Base-by-base conservation (phyloP, 2,329 filamentous ascomycete genomes). In the Neonectria hederae region DNA sequence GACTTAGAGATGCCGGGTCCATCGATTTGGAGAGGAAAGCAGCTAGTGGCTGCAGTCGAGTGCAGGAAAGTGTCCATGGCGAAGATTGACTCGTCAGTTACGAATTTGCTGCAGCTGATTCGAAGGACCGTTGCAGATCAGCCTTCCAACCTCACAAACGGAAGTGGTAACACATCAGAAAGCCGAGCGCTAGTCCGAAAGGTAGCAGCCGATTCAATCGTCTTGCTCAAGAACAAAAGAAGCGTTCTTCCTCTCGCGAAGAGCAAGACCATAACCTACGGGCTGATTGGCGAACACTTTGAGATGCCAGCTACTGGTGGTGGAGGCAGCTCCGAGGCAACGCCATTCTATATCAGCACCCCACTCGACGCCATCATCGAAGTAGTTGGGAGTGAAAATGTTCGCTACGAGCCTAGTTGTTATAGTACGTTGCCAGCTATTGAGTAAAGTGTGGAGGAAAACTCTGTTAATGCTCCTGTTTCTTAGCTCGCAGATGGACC, bases 1-100 rank as follows among this genome's bases (percentile, higher is more conserved):
- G 65, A 76, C 53, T 53, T 78, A 7, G 76, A 78, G 48, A 78
- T 78, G 76, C 76, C 76, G 17, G 76, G 77, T 0, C 76, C 76
- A 1, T 67, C 69, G 22, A 62, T 65, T 52, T 61, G 66, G 67
- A 38, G 71, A 63, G 54, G 59, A 28, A 7, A 61, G 54, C 28
- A 67, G 0, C 66, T 74, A 26, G 63, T 74, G 32, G 30, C 26
- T 22, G 74, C 72, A n/a, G 59, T 76, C 1, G 55, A 65, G 22
- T 52, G 30, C 2, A 67, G 69, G 24, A 62, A 72, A 40, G 65
- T 72, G 1, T 52, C 59, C 7, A 68, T 69, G 38, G 38, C 54
- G 0, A 52, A 56, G 0, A 67, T 76, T 21, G 68, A 74, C 40
- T 32, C 62, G 6, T 54, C 68, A 17, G 77, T 74, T 8, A 60